A percentile compares a stretch with the other conserved stretches of the same genome.
These are phyloP conservation scores for Agaricus blazei DNA, from an alignment of 768 basidiomycete genomes.

Conservation along the genomic window DNA sequence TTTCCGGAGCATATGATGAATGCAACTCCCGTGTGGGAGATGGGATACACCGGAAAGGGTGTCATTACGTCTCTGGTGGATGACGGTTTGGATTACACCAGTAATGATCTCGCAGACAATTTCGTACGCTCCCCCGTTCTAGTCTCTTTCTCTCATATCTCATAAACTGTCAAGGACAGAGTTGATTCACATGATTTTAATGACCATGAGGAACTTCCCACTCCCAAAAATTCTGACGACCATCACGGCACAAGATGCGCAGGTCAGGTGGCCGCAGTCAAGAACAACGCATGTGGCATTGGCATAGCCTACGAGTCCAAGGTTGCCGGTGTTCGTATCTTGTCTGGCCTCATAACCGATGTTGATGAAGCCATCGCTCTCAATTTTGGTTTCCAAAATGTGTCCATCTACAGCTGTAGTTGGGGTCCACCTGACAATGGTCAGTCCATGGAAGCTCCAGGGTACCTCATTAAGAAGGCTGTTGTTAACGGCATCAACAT, in stretches of 20 bases:
- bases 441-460: slow-evolving; percentile 89
- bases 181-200: slow-evolving; percentile 95
- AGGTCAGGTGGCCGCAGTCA: slow-evolving; percentile 90
- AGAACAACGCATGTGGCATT: slow-evolving; percentile 90
- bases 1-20: slow-evolving; percentile 85
- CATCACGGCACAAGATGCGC: slow-evolving; percentile 98
- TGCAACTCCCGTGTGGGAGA: slow-evolving; percentile 87
- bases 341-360: slow-evolving; percentile 92
- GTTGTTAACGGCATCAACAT: slow-evolving; percentile 91
- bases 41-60: slow-evolving; percentile 84
- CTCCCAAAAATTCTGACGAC: slow-evolving; percentile 84
- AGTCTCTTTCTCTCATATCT: background rate
- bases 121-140: slow-evolving; percentile 60
- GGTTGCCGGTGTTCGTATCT: slow-evolving; percentile 91
- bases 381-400: slow-evolving; percentile 91
- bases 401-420: slow-evolving; percentile 91
- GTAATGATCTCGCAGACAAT: slow-evolving; percentile 82
- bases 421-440: slow-evolving; percentile 99
- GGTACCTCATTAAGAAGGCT: slow-evolving; percentile 87
- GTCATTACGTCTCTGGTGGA: slow-evolving; percentile 88
- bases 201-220: slow-evolving; percentile 83
- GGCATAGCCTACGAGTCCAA: slow-evolving; percentile 91
- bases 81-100: slow-evolving; percentile 90
- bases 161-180: slow-evolving; percentile 57
- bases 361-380: slow-evolving; percentile 93